Conservation (phyloP, 495 filamentous ascomycete genomes). For the Entonaema liquescens region DNA sequence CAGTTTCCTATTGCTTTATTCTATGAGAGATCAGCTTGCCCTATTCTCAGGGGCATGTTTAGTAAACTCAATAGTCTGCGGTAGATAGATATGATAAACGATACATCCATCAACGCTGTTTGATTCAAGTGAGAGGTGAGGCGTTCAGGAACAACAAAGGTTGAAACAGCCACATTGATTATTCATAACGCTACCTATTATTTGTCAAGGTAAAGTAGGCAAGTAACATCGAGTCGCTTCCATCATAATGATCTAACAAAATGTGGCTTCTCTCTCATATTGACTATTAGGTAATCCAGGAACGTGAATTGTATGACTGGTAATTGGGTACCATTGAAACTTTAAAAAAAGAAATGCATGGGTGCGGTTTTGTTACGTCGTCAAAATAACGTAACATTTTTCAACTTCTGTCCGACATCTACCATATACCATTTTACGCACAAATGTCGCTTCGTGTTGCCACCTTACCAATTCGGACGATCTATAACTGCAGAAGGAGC, state of each 20-base stretch:
- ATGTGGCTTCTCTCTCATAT: no score
- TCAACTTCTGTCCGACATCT: slow-evolving; percentile 1
- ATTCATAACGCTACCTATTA: background rate
- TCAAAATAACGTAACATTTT: slow-evolving; percentile 37
- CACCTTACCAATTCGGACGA: slow-evolving; percentile 12
- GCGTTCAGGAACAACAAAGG: slow-evolving; percentile 3
- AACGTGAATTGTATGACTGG: background rate
- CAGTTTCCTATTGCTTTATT: slow-evolving; percentile 9
- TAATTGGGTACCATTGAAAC: background rate
- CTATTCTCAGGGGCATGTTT: background rate
- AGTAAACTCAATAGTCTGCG: background rate
- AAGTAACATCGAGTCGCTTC: background rate
- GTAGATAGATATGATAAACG: slow-evolving; percentile 18
- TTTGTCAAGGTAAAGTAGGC: background rate
- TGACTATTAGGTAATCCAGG: slow-evolving; percentile 24
- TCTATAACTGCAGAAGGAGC: slow-evolving; percentile 19
- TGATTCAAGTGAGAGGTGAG: background rate
- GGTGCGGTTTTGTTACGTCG: slow-evolving; percentile 4
- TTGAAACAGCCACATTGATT: slow-evolving; percentile 19
- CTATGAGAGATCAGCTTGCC: background rate
- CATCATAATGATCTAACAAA: no score
- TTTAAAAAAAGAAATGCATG: background rate
- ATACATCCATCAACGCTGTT: background rate
- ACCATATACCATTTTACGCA: slow-evolving; percentile 29
- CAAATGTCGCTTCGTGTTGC: slow-evolving; percentile 33